A percentile compares a stretch with the other conserved stretches of the same genome.
These are phyloP conservation scores for Leccinum holopus DNA, from an alignment of 1,284 basidiomycete species.

Conservation along the genomic window DNA sequence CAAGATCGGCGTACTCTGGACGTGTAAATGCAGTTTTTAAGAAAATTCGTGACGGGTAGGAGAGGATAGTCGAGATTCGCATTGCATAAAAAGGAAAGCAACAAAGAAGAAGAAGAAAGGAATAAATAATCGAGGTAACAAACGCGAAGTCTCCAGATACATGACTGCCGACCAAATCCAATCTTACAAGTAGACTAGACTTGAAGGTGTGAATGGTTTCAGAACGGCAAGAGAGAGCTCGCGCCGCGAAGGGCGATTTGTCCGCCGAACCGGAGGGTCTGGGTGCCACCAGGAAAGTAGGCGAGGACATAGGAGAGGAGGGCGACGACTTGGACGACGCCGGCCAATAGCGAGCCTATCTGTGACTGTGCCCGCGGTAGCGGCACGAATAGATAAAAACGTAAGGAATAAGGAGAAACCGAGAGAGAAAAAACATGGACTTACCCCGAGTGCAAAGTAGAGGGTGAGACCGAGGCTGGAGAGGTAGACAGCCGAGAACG, in stretches of 20 bases:
- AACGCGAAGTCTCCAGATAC: background rate
- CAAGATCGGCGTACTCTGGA: background rate
- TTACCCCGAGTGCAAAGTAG: slow-evolving; percentile 84
- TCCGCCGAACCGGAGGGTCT: slow-evolving; percentile 80
- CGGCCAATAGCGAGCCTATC: slow-evolving; percentile 78
- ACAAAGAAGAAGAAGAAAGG: background rate
- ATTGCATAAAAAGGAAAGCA: background rate
- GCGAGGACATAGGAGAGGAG: slow-evolving; percentile 85
- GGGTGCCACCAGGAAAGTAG: slow-evolving; percentile 86
- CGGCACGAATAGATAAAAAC: slow-evolving; percentile 38
- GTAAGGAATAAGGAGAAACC: background rate
- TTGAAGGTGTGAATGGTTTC: background rate
- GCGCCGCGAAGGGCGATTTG: slow-evolving; percentile 82
- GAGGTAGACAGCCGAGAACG: slow-evolving; percentile 86
- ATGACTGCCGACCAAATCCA: background rate
- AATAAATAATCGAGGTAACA: background rate
- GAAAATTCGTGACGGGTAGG: background rate
- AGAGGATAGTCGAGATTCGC: background rate
- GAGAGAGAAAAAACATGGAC: background rate
- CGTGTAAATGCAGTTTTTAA: too few relatives aligned
- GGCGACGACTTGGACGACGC: slow-evolving; percentile 77
- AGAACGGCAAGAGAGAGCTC: slow-evolving; percentile 71
- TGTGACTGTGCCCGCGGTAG: slow-evolving; percentile 60
- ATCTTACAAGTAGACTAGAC: background rate
- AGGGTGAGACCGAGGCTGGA: slow-evolving; percentile 79